These are phyloP conservation scores for Baorangia bicolor DNA, from an alignment of 768 basidiomycete species.

Conservation along the genomic window DNA sequence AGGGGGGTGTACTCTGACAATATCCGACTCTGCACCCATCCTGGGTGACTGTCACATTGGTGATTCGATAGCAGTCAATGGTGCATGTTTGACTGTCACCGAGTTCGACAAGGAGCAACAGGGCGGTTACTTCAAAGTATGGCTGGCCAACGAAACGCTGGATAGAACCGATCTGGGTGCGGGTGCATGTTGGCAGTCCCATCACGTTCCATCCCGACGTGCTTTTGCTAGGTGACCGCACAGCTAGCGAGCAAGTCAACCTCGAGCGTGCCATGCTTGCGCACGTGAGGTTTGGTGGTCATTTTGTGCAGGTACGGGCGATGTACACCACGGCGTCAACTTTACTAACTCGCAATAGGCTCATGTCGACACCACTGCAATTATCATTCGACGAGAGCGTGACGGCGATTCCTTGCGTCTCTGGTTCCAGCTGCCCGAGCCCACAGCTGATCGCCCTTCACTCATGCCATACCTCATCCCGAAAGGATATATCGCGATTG, in stretches of 20 bases:
- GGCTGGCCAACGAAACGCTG: slow-evolving; percentile 95
- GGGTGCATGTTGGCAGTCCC: not conserved
- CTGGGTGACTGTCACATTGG: slow-evolving; percentile 89
- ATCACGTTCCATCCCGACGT: slow-evolving; percentile 3
- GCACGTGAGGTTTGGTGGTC: slow-evolving; percentile 91
- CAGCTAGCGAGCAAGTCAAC: slow-evolving; percentile 80
- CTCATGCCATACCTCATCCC: slow-evolving; percentile 82
- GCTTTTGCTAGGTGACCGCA: slow-evolving; percentile 61
- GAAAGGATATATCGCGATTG: slow-evolving; percentile 93
- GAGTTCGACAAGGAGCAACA: slow-evolving; percentile 62
- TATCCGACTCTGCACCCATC: slow-evolving; percentile 68
- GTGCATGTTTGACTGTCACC: slow-evolving; percentile 88
- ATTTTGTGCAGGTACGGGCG: slow-evolving; percentile 85
- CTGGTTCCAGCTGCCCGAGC: slow-evolving; percentile 70
- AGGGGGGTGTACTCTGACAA: slow-evolving; percentile 80
- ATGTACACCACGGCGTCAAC: not conserved
- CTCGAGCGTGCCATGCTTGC: slow-evolving; percentile 94
- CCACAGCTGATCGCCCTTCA: slow-evolving; percentile 56
- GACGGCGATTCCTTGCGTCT: slow-evolving; percentile 92
- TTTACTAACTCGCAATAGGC: slow-evolving; percentile 49
- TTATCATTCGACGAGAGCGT: slow-evolving; percentile 54
- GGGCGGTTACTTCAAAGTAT: slow-evolving; percentile 88
- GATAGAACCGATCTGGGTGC: slow-evolving; percentile 86
- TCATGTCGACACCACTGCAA: slow-evolving; percentile 91
- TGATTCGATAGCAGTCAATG: slow-evolving; percentile 91